phyloP scores from a whole-genome alignment of 2,329 filamentous ascomycete species.

The Dendrostoma leiphaemia region DNA sequence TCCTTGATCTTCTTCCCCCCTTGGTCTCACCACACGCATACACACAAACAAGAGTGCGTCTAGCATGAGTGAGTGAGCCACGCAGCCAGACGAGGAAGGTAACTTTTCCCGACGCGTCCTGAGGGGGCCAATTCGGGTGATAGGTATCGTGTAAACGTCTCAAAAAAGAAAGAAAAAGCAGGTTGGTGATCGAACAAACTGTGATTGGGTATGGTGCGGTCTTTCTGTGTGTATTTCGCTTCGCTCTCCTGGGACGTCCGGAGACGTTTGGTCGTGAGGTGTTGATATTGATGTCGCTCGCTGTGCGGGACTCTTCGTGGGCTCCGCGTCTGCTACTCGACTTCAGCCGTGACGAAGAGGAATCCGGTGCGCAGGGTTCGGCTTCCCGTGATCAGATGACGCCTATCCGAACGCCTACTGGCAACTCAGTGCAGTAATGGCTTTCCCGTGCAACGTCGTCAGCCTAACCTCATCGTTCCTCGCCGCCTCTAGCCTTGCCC shows the following conservation, averaged over 20 bases:
- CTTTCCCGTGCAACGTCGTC: no score
- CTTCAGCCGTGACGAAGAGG: background rate
- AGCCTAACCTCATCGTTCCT: constrained; percentile 57
- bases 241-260: background rate
- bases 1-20: no score
- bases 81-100: background rate
- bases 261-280: background rate
- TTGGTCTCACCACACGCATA: background rate
- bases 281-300: background rate
- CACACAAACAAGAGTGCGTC: background rate
- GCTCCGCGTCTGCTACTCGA: background rate
- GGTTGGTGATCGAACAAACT: background rate
- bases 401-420: no score
- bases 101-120: no score
- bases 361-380: no score
- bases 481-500: constrained; percentile 68
- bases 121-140: background rate
- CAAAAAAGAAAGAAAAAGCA: no score
- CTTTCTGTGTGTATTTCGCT: background rate
- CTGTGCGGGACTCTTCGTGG: background rate
- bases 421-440: background rate
- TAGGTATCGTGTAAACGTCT: background rate
- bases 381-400: no score
- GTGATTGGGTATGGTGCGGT: background rate
- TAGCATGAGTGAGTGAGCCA: no score